These are phyloP conservation scores for Athelia psychrophila DNA, from an alignment of 1,284 basidiomycete species.

Conservation along the genomic window DNA sequence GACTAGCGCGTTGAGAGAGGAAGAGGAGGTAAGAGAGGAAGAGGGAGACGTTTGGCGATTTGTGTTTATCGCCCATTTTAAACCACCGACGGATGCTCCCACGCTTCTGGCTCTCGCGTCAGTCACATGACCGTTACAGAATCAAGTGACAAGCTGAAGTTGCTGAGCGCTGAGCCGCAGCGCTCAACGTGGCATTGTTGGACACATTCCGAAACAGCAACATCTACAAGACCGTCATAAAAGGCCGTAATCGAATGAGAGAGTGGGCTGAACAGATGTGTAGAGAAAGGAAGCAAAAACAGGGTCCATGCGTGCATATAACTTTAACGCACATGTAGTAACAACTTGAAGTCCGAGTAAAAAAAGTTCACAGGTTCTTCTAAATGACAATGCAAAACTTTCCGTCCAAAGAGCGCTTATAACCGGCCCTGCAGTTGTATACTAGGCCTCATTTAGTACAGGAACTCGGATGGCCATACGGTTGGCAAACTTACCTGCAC, in stretches of 20 bases:
- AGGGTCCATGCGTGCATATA: too few relatives aligned
- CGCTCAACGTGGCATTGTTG: too few relatives aligned
- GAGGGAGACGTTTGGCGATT: neutral
- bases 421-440: constrained; percentile 58
- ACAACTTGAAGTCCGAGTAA: constrained; percentile 3
- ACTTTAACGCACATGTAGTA: too few relatives aligned
- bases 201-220: too few relatives aligned
- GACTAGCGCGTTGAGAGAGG: constrained; percentile 14
- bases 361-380: constrained; percentile 11
- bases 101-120: neutral
- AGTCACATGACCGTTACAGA: constrained; percentile 3
- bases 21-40: neutral
- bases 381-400: constrained; percentile 51
- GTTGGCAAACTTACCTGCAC: constrained; percentile 44
- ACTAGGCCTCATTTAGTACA: constrained; percentile 34
- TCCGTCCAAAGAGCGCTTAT: constrained; percentile 43
- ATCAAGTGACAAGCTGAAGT: constrained; percentile 2
- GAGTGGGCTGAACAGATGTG: too few relatives aligned
- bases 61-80: neutral
- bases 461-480: constrained; percentile 6
- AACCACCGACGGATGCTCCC: neutral
- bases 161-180: too few relatives aligned
- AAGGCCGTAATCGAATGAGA: too few relatives aligned
- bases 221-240: too few relatives aligned
- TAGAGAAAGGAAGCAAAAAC: too few relatives aligned